phyloP scores from a whole-genome alignment of 768 basidiomycete species.

The Lentinula boryana region DNA sequence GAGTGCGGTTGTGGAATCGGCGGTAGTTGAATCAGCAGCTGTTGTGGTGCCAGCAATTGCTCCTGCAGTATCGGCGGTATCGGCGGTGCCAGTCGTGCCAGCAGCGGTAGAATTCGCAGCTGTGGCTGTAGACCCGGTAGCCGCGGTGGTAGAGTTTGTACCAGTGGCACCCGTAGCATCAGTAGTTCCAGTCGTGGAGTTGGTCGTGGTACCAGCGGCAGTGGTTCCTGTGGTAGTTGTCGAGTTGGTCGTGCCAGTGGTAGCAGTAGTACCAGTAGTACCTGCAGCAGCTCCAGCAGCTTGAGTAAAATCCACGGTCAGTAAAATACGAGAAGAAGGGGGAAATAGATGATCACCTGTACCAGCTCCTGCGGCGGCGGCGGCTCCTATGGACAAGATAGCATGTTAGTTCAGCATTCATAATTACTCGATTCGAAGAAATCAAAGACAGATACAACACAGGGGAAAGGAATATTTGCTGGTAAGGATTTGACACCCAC shows the following conservation, averaged over 20 bases:
- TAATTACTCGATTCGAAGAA: too few species aligned
- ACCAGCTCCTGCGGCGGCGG: neutral
- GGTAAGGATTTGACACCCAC: neutral
- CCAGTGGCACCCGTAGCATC: neutral
- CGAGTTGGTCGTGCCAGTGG: too few species aligned
- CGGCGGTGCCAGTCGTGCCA: neutral
- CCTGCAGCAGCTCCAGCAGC: neutral
- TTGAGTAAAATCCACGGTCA: neutral
- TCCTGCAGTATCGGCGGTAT: neutral
- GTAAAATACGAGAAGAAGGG: neutral
- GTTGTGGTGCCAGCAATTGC: neutral
- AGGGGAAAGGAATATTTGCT: neutral
- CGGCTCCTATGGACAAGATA: neutral
- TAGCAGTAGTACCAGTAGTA: too few species aligned
- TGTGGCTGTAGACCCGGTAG: neutral
- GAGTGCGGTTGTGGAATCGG: neutral
- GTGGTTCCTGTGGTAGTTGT: neutral
- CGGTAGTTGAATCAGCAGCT: neutral
- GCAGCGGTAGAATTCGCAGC: neutral
- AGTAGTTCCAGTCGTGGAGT: neutral
- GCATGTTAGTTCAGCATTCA: too few species aligned
- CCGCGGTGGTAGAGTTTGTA: neutral
- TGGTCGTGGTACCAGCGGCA: neutral
- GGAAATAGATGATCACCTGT: neutral
- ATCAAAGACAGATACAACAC: neutral